Percentiles rank a stretch among this genome's conserved stretches.
phyloP scores from a whole-genome alignment of 805 yeast genomes.

The Myxozyma sirexii region DNA sequence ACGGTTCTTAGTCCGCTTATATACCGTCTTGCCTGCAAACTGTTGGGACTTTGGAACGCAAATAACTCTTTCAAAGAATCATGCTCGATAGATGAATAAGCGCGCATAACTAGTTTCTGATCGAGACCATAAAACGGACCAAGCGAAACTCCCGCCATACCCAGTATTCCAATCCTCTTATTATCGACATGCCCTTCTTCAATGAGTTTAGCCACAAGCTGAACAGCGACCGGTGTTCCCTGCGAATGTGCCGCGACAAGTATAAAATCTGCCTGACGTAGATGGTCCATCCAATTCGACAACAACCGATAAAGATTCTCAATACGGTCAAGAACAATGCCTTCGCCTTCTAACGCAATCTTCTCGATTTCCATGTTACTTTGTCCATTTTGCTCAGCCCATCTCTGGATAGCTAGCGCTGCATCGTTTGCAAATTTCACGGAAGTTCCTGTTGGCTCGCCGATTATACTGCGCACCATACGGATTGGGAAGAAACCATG shows the following conservation, averaged over 20 bases:
- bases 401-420: constrained; percentile 70
- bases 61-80: constrained; percentile 84
- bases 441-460: constrained; percentile 97
- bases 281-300: constrained; percentile 62
- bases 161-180: constrained; percentile 66
- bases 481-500: constrained; percentile 95
- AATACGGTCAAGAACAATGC: constrained; percentile 84
- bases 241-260: constrained; percentile 94
- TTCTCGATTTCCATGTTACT: constrained; percentile 68
- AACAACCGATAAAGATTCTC: constrained; percentile 74
- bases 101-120: constrained; percentile 77
- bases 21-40: constrained; percentile 71
- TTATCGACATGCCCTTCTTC: constrained; percentile 54
- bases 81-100: constrained; percentile 86
- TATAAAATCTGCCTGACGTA: constrained; percentile 73
- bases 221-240: constrained; percentile 89
- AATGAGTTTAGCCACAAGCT: constrained; percentile 71
- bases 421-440: constrained; percentile 88
- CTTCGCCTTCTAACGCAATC: constrained; percentile 92
- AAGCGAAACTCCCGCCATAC: constrained; percentile 94
- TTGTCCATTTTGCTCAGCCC: constrained; percentile 53
- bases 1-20: constrained; percentile 66
- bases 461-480: constrained; percentile 81
- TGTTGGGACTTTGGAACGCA: constrained; percentile 78
- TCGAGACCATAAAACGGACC: constrained; percentile 95